phyloP scores from a whole-genome alignment of 371 early-diverging fungal species.

The Apophysomyces sp. region DNA sequence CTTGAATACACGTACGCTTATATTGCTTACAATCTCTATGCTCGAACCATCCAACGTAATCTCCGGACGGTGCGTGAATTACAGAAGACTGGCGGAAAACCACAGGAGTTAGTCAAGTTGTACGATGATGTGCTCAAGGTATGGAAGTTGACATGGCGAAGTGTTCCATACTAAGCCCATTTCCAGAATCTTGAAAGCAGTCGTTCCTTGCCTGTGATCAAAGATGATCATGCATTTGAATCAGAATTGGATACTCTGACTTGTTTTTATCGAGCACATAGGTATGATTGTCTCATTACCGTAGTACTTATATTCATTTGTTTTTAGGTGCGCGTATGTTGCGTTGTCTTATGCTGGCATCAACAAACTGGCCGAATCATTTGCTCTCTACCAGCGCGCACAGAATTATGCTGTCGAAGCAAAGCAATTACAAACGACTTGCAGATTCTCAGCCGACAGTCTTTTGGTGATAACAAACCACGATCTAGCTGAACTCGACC shows the following conservation, averaged over 20 bases:
- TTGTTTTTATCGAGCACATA: slow-evolving; percentile 52
- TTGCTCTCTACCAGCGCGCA: slow-evolving; percentile 66
- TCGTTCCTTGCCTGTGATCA: slow-evolving; percentile 52
- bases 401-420: slow-evolving; percentile 54
- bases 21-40: slow-evolving; percentile 55
- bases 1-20: slow-evolving; percentile 57
- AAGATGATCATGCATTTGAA: slow-evolving; percentile 49
- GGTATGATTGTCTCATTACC: slow-evolving; percentile 21
- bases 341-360: slow-evolving; percentile 52
- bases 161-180: background rate
- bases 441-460: slow-evolving; percentile 29
- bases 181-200: slow-evolving; percentile 53
- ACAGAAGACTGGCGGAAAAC: slow-evolving; percentile 37
- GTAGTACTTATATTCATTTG: background rate
- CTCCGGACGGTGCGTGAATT: slow-evolving; percentile 42
- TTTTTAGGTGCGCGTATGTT: slow-evolving; percentile 46
- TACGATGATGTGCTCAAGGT: slow-evolving; percentile 71
- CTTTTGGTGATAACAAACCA: slow-evolving; percentile 40
- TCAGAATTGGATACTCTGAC: slow-evolving; percentile 53
- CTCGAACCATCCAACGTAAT: slow-evolving; percentile 57
- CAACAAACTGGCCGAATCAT: slow-evolving; percentile 53
- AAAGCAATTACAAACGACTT: slow-evolving; percentile 37
- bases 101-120: slow-evolving; percentile 65
- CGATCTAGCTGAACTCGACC: slow-evolving; percentile 47
- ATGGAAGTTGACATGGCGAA: background rate